These are phyloP conservation scores for Phaffia rhodozyma DNA, from an alignment of 1,284 basidiomycete genomes.

Conservation along the genomic window DNA sequence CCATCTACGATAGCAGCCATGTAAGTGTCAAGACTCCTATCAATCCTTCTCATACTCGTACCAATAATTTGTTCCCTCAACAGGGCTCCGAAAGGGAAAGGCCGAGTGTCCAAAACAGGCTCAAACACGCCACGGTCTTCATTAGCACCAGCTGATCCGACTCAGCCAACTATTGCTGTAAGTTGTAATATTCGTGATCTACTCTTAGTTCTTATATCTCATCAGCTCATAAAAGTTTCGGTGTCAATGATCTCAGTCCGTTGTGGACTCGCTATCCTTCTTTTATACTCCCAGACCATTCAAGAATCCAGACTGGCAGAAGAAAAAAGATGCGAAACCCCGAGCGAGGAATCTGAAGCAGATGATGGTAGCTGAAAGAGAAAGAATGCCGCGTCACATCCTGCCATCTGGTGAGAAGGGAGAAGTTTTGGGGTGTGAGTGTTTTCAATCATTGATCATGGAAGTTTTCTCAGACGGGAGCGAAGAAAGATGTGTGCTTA, in stretches of 20 bases:
- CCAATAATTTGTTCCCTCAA: no score
- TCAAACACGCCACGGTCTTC: no score
- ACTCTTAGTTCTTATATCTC: no score
- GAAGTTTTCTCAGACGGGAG: not conserved
- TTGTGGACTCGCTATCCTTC: constrained; percentile 28
- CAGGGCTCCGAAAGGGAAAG: no score
- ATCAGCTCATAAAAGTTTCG: no score
- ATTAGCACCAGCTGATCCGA: no score
- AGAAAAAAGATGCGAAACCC: constrained; percentile 21
- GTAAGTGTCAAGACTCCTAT: no score
- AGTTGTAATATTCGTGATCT: no score
- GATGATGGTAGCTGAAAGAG: constrained; percentile 32
- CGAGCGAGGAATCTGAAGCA: constrained; percentile 32
- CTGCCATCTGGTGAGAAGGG: constrained; percentile 19
- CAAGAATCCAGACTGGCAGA: constrained; percentile 25
- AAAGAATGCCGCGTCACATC: constrained; percentile 20
- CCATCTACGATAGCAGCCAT: no score
- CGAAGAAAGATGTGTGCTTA: not conserved
- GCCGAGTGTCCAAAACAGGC: no score
- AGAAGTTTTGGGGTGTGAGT: constrained; percentile 35
- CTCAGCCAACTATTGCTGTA: no score
- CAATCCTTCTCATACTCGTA: no score
- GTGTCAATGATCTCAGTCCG: not conserved
- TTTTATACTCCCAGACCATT: constrained; percentile 28
- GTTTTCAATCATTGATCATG: not conserved